Percentiles rank a stretch among this genome's conserved stretches.
phyloP scores from a whole-genome alignment of 2,329 filamentous ascomycete genomes.

The Fusarium fujikuroi region DNA sequence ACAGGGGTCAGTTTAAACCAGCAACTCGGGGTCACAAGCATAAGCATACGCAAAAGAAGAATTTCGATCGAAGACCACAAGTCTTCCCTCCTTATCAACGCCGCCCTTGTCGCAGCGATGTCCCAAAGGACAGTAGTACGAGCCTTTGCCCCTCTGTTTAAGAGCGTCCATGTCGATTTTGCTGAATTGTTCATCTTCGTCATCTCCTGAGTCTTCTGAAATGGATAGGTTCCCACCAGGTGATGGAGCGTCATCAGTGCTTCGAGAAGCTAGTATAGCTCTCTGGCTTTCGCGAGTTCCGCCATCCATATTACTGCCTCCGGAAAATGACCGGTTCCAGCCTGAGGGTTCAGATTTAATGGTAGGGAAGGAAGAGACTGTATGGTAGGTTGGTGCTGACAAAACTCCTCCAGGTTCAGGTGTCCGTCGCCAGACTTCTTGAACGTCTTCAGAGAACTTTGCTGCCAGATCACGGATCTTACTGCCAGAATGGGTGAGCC shows the following conservation, averaged over 20 bases:
- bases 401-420: conserved; percentile 20
- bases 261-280: conserved; percentile 38
- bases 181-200: conserved; percentile 51
- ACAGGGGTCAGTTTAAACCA: conserved; percentile 31
- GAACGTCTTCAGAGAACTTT: conserved; percentile 50
- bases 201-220: conserved; percentile 48
- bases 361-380: conserved; percentile 40
- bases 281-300: conserved; percentile 38
- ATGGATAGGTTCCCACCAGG: conserved; percentile 37
- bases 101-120: conserved; percentile 54
- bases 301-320: conserved; percentile 36
- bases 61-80: conserved; percentile 55
- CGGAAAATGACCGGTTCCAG: conserved; percentile 25
- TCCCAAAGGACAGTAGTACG: conserved; percentile 51
- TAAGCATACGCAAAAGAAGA: conserved; percentile 53
- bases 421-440: conserved; percentile 46
- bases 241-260: conserved; percentile 23
- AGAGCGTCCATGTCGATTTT: conserved; percentile 54
- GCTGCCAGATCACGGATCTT: conserved; percentile 50
- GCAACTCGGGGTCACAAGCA: conserved; percentile 11
- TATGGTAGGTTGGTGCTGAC: conserved; percentile 28
- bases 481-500: conserved; percentile 39
- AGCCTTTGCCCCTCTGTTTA: conserved; percentile 53
- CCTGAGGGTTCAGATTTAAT: conserved; percentile 37
- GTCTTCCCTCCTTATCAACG: conserved; percentile 52